phyloP scores from a whole-genome alignment of 169 alveolate genomes.

The Theileria annulata region DNA sequence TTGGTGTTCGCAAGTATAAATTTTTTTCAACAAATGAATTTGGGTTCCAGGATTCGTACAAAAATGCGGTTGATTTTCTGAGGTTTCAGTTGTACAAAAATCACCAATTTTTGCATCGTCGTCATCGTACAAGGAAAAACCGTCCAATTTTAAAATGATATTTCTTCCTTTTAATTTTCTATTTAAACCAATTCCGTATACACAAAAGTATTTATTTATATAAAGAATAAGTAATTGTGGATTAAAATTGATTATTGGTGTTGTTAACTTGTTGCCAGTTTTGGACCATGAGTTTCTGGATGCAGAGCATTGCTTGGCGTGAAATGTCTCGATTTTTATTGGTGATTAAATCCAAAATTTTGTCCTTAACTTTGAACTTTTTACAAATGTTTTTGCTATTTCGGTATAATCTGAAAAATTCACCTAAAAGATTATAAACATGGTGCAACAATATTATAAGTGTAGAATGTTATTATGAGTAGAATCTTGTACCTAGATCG shows the following conservation, averaged over 20 bases:
- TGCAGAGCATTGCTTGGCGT: conserved; percentile 84
- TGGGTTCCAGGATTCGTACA: conserved; percentile 71
- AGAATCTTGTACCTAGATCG: conserved; percentile 74
- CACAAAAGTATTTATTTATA: not conserved
- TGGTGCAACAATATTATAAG: not conserved
- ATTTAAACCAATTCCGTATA: not conserved
- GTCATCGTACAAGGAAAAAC: conserved; percentile 67
- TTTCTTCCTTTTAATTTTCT: no score
- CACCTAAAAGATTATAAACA: conserved; percentile 50
- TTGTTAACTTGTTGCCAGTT: conserved; percentile 79
- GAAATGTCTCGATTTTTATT: conserved; percentile 83
- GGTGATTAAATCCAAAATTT: conserved; percentile 80
- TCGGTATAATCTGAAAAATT: conserved; percentile 85
- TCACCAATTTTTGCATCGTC: conserved; percentile 71
- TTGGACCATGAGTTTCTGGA: conserved; percentile 87
- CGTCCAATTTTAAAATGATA: conserved; percentile 65
- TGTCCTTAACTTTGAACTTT: conserved; percentile 82
- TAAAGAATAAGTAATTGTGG: no score
- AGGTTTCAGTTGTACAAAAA: conserved; percentile 66
- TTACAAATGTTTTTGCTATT: conserved; percentile 85
- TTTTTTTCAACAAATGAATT: conserved; percentile 62
- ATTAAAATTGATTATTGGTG: not conserved
- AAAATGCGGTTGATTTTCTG: conserved; percentile 72
- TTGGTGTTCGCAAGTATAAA: conserved; percentile 72
- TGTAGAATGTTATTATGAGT: not conserved